phyloP scores from a whole-genome alignment of 768 basidiomycete genomes.

The Nevesoporus exiguus region DNA sequence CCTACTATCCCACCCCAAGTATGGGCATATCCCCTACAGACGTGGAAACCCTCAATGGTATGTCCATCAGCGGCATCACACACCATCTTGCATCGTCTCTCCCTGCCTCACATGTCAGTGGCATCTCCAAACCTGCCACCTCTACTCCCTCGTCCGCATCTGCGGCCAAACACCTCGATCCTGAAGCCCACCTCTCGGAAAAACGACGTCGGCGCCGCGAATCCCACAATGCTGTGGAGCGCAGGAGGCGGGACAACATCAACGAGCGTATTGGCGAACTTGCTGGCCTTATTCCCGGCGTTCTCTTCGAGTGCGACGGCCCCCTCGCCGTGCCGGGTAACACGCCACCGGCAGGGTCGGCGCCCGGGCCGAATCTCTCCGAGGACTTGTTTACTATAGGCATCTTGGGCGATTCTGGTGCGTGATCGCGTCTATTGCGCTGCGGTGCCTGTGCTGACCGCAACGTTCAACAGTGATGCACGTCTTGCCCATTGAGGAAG shows the following conservation, averaged over 20 bases:
- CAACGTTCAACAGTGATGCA: slow-evolving; percentile 18
- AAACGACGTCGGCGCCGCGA: slow-evolving; percentile 79
- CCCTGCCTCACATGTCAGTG: slow-evolving; percentile 10
- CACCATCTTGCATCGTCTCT: slow-evolving; percentile 23
- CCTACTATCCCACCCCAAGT: slow-evolving; percentile 26
- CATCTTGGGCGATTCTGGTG: slow-evolving; percentile 21
- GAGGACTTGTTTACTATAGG: slow-evolving; percentile 24
- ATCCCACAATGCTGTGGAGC: slow-evolving; percentile 90
- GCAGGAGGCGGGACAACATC: slow-evolving; percentile 85
- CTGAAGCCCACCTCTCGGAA: slow-evolving; percentile 57
- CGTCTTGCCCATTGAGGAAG: slow-evolving; percentile 23
- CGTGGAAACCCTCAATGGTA: slow-evolving; percentile 21
- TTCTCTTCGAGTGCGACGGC: slow-evolving; percentile 62
- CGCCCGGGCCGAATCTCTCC: slow-evolving; percentile 6
- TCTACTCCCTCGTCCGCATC: slow-evolving; percentile 4
- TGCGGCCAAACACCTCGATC: slow-evolving; percentile 11
- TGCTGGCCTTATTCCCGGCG: slow-evolving; percentile 84
- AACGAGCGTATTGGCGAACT: slow-evolving; percentile 94
- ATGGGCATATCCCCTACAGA: slow-evolving; percentile 28
- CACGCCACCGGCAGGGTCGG: slow-evolving; percentile 10
- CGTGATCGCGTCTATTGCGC: background rate
- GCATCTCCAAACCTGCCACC: slow-evolving; percentile 12
- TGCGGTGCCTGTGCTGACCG: background rate
- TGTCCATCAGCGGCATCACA: slow-evolving; percentile 17
- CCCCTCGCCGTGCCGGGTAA: slow-evolving; percentile 19